Base-by-base conservation (phyloP, 306 rosid species). In the Trifolium pratense region DNA sequence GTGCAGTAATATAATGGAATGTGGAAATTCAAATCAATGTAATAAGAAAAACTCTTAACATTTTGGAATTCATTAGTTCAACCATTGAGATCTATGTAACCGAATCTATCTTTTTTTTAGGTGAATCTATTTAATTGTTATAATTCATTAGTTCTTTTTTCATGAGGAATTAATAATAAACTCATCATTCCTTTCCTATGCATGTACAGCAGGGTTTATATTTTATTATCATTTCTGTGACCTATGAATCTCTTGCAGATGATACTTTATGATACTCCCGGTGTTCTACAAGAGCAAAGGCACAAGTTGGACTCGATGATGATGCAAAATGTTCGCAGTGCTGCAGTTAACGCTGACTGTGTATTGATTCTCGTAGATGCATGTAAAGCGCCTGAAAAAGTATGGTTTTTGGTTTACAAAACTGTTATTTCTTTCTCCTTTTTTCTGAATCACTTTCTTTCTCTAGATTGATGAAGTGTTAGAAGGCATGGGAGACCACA, bases 321-420 rank as follows among this genome's bases (percentile, higher is more conserved):
- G 99, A 94, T 94, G 99, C 89, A 87, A 78, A 94, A 94, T 70
- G 99, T 94, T 66, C 93, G 95, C 81, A 86, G 86, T 3, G 99
- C 99, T 49, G 87, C 87, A 14, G 77, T 89, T 73, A 88, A 89
- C 75, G 96, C 99, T 55, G 96, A 94, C 78, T 91, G 99, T 85
- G 93, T 94, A 8, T 69, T 94, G 81, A 84, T 94, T 83, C 92
- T 94, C n/a, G 97, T 94, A 75, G 99, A 94, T 90, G 97, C 99
- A 71, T 81, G 93, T 84, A 91, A 89, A 94, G 82, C 84, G 74
- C 97, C 99, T 70, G 89, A 89, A 84, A 91, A 94, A 79, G 97
- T 91, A 91, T 78, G 90, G 62, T 80, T 81, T 76, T 43, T 77
- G 14, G 73, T 79, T 81, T 63, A 51, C 56, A 36, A 61, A 76